A percentile compares a stretch with the other conserved stretches of the same genome.
Conservation (phyloP, 106 monocot genomes). For the Phalaenopsis equestris region DNA sequence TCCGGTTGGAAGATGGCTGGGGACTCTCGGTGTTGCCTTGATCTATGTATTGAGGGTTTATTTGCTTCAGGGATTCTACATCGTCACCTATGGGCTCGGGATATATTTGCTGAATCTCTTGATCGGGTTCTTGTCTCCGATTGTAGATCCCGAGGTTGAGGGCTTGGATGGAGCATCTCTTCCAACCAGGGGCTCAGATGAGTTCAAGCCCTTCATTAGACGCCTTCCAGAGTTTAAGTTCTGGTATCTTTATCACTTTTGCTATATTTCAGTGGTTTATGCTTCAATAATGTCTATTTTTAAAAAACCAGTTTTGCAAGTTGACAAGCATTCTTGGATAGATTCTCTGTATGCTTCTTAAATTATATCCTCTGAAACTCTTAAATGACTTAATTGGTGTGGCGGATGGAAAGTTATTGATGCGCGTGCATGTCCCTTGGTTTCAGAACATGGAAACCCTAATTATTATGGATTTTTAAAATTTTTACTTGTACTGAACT, state of each 20-base stretch:
- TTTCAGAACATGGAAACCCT: too few species aligned
- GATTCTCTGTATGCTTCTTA: too few species aligned
- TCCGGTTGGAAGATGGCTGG: slow-evolving; percentile 35
- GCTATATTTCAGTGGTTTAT: background rate
- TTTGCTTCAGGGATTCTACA: slow-evolving; percentile 50
- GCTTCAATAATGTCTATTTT: too few species aligned
- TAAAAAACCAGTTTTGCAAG: background rate
- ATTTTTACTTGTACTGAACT: too few species aligned
- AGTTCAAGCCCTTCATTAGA: slow-evolving; percentile 38
- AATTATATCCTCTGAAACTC: too few species aligned
- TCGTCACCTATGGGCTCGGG: slow-evolving; percentile 49
- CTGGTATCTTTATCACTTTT: slow-evolving; percentile 13
- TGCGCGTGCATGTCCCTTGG: too few species aligned
- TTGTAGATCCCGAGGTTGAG: slow-evolving; percentile 54
- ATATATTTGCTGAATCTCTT: slow-evolving; percentile 31
- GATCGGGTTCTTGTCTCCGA: slow-evolving; percentile 56
- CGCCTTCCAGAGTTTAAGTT: slow-evolving; percentile 38
- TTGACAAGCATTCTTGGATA: too few species aligned
- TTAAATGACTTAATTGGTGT: too few species aligned
- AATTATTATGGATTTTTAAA: too few species aligned
- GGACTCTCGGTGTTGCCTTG: slow-evolving; percentile 27
- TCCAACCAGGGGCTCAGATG: slow-evolving; percentile 28
- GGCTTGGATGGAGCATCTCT: slow-evolving; percentile 35
- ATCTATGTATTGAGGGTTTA: slow-evolving; percentile 41
- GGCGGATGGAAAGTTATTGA: too few species aligned